Conservation (phyloP, 75 land plant species). For the Cunninghamia lanceolata region DNA sequence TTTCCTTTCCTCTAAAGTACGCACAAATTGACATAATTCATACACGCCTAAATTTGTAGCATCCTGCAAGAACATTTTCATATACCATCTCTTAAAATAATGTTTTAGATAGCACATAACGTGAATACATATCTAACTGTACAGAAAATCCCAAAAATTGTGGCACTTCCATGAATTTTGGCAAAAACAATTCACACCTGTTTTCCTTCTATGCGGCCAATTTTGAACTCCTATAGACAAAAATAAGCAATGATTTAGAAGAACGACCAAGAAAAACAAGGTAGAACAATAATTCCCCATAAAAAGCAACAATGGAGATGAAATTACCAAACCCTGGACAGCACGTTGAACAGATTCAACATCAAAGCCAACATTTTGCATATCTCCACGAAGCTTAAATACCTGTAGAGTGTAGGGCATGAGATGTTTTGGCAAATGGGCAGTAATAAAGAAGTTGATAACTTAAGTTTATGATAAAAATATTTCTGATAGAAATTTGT, state of each 20-base stretch:
- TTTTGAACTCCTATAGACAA: conserved; percentile 35
- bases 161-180: not conserved
- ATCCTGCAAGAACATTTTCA: conserved; percentile 31
- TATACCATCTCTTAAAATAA: not conserved
- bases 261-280: not conserved
- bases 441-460: not conserved
- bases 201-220: conserved; percentile 41
- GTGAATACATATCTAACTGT: not conserved
- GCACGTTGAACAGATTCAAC: conserved; percentile 46
- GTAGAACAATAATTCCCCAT: not conserved
- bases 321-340: conserved; percentile 50
- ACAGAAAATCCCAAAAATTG: not conserved
- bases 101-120: not conserved
- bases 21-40: conserved; percentile 29
- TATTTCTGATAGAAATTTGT: not conserved
- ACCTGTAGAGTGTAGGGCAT: conserved; percentile 26
- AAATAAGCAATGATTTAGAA: conserved; percentile 2
- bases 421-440: not conserved
- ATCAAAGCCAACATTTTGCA: conserved; percentile 27
- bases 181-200: conserved; percentile 35
- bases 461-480: not conserved
- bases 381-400: conserved; percentile 27
- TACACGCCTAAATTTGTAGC: conserved; percentile 33
- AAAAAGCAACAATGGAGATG: not conserved
- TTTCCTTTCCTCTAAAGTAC: conserved; percentile 20